These are phyloP conservation scores for Thraustochytrium striatum DNA, from an alignment of 352 stramenopile genomes.

Conservation along the genomic window DNA sequence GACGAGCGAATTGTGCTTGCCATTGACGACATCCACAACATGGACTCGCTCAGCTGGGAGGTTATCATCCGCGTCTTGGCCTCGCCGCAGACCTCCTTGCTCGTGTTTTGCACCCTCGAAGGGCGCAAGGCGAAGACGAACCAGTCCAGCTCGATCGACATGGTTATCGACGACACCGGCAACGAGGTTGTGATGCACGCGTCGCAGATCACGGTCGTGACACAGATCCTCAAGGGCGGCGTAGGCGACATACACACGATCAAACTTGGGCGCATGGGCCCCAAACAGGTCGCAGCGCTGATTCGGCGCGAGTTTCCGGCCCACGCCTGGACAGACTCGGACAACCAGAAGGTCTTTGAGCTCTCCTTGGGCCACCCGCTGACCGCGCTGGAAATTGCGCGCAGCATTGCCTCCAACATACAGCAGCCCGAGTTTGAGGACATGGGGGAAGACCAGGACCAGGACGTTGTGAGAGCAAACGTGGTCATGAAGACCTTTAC, in stretches of 20 bases:
- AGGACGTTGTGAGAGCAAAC: neutral
- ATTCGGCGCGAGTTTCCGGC: neutral
- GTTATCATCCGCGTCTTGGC: conserved; percentile 2
- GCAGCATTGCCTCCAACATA: neutral
- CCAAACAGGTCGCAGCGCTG: neutral
- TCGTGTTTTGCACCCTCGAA: neutral
- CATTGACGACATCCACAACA: conserved; percentile 43
- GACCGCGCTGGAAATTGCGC: conserved; percentile 31
- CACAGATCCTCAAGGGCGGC: neutral
- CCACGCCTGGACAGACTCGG: neutral
- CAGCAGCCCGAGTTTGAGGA: neutral
- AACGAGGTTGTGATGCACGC: neutral
- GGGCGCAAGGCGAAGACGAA: neutral
- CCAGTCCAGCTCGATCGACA: too few species aligned
- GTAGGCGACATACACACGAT: neutral
- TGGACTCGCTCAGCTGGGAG: conserved; percentile 47
- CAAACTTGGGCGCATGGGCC: neutral
- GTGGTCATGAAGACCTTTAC: conserved; percentile 18
- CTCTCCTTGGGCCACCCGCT: conserved; percentile 23
- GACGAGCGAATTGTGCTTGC: conserved; percentile 5
- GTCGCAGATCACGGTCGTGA: neutral
- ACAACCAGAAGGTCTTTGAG: conserved; percentile 16
- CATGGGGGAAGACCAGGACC: neutral
- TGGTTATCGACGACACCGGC: neutral
- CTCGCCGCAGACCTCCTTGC: neutral